Base-by-base conservation (phyloP, 345 rosid species). In the Sapria himalayana region DNA sequence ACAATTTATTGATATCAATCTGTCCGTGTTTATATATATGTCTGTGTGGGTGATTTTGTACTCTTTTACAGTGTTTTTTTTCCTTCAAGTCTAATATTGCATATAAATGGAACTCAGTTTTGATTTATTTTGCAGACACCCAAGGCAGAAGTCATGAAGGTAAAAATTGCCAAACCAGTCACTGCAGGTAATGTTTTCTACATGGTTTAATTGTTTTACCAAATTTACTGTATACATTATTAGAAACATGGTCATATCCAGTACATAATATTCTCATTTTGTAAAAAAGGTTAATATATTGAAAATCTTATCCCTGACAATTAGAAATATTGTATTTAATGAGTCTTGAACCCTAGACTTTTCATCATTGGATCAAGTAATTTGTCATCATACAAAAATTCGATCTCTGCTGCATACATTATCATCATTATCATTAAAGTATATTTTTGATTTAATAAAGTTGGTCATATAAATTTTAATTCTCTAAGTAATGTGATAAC, bases 161-260 rank as follows among this genome's bases (percentile, higher is more conserved):
- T 78, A 25, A 89, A 74, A 56, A 60, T 76, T 24, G 85, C 94
- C 21, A 89, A 76, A 69, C 82, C 98, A 15, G 52, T 62, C 39
- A 76, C 94, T 37, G 73, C 94, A 63, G 96, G 96, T 85, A 59
- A 39, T 31, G 32, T 45, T 2, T 35, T 25, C 1, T 0, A 39
- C 41, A 16, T 29, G 27, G 25, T 38, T n/a, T n/a, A n/a, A n/a
- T n/a, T n/a, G n/a, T n/a, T n/a, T n/a, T n/a, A n/a, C n/a, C n/a
- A n/a, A n/a, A n/a, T n/a, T n/a, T n/a, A n/a, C n/a, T n/a, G n/a
- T n/a, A n/a, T n/a, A n/a, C n/a, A n/a, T n/a, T n/a, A n/a, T n/a
- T n/a, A n/a, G n/a, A n/a, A n/a, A n/a, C n/a, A n/a, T n/a, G n/a
- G n/a, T n/a, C n/a, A n/a, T n/a, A n/a, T n/a, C n/a, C n/a, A n/a